These are phyloP conservation scores for Colletotrichum theobromicola DNA, from an alignment of 2,329 filamentous ascomycete genomes.

Conservation along the genomic window DNA sequence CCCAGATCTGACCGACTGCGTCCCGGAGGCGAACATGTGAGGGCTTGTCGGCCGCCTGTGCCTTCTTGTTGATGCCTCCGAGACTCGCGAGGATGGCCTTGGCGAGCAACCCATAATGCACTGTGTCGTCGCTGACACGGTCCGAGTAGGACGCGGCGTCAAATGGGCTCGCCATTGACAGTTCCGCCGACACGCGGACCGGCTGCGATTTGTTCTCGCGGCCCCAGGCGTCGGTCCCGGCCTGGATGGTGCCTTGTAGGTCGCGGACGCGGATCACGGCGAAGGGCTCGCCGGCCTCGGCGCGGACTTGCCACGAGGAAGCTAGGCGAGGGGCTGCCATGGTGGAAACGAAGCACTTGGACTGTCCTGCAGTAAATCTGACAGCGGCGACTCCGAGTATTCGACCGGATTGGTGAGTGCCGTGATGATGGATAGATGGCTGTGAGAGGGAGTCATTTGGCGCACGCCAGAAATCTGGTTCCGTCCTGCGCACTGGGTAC, in stretches of 20 bases:
- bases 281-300: conserved; percentile 47
- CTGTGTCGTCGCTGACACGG: conserved; percentile 69
- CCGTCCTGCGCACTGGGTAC: conserved; percentile 2
- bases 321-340: background rate
- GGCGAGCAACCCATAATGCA: conserved; percentile 76
- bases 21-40: conserved; percentile 24
- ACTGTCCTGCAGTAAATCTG: background rate
- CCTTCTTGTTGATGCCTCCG: conserved; percentile 26
- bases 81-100: conserved; percentile 64
- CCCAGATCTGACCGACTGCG: conserved; percentile 37
- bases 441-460: background rate
- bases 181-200: conserved; percentile 61
- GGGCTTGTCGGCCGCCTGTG: background rate
- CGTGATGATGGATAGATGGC: background rate
- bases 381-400: background rate
- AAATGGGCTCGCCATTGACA: conserved; percentile 63
- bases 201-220: conserved; percentile 65
- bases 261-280: conserved; percentile 66
- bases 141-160: conserved; percentile 63
- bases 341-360: background rate
- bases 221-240: conserved; percentile 73
- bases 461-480: background rate
- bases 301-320: conserved; percentile 39
- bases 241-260: conserved; percentile 60
- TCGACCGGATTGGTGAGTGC: background rate